Conservation (phyloP, 805 yeast genomes). For the Candida tammaniensis region DNA sequence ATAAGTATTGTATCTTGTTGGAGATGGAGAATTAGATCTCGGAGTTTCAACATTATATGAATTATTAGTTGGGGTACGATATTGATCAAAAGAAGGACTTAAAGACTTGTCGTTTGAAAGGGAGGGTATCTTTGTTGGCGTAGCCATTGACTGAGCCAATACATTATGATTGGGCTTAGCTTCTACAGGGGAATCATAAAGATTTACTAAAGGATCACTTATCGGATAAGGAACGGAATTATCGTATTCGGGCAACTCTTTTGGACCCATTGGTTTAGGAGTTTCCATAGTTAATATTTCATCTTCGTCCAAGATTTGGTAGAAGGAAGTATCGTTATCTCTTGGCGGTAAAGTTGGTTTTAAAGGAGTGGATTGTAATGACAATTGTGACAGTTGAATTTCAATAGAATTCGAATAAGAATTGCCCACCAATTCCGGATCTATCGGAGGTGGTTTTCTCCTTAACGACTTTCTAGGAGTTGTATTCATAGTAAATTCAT, state of each 20-base stretch:
- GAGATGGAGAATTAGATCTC: constrained; percentile 5
- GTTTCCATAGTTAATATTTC: constrained; percentile 6
- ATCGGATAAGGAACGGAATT: constrained; percentile 12
- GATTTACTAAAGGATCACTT: constrained; percentile 7
- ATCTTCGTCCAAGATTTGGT: constrained; percentile 6
- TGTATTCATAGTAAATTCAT: constrained; percentile 7
- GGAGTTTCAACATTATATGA: too few relatives aligned
- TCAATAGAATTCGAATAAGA: too few relatives aligned
- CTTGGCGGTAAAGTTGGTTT: not conserved
- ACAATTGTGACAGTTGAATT: too few relatives aligned
- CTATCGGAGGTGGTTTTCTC: constrained; percentile 25
- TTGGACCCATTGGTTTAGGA: constrained; percentile 41
- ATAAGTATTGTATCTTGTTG: constrained; percentile 8
- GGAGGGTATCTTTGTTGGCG: constrained; percentile 14
- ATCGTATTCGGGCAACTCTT: constrained; percentile 34
- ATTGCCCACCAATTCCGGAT: constrained; percentile 1
- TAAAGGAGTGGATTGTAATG: not conserved
- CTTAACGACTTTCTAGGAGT: constrained; percentile 18
- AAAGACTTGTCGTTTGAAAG: constrained; percentile 1
- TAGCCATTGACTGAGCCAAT: constrained; percentile 7
- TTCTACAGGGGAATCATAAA: constrained; percentile 1
- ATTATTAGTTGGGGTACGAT: too few relatives aligned
- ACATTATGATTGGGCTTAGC: not conserved
- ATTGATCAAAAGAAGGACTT: too few relatives aligned
- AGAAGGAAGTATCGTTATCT: not conserved